These are phyloP conservation scores for Lophium mytilinum DNA, from an alignment of 495 filamentous ascomycete genomes.

Conservation along the genomic window DNA sequence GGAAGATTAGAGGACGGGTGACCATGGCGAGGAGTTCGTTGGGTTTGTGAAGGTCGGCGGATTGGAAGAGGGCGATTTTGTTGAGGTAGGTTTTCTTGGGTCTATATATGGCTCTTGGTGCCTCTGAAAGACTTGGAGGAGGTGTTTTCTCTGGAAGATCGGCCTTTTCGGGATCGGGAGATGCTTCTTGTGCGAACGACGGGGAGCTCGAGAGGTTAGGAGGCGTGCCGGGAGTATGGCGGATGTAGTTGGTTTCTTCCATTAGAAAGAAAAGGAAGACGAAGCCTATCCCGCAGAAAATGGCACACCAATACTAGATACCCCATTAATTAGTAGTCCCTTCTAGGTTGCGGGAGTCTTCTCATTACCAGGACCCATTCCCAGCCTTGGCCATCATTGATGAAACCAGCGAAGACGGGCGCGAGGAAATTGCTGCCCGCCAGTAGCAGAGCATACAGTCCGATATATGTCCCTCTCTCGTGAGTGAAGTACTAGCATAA, in stretches of 20 bases:
- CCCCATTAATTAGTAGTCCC: constrained; percentile 2
- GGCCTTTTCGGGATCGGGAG: constrained; percentile 32
- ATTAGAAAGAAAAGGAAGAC: constrained; percentile 60
- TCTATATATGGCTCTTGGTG: not conserved
- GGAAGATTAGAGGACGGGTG: constrained; percentile 38
- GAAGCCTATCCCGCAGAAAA: constrained; percentile 48
- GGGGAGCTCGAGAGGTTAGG: constrained; percentile 24
- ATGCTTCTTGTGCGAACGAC: constrained; percentile 26
- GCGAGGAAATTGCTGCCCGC: constrained; percentile 59
- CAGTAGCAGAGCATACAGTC: constrained; percentile 54
- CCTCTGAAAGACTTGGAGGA: constrained; percentile 1
- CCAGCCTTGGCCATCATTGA: constrained; percentile 55
- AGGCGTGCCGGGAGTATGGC: constrained; percentile 25
- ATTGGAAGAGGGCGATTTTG: constrained; percentile 42
- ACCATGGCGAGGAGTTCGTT: constrained; percentile 48
- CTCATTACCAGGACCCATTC: constrained; percentile 45
- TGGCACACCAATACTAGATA: constrained; percentile 49
- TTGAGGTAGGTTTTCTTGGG: constrained; percentile 41
- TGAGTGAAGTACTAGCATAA: constrained; percentile 51
- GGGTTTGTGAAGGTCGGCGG: constrained; percentile 20
- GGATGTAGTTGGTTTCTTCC: constrained; percentile 60
- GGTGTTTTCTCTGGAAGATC: not conserved
- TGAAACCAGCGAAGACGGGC: constrained; percentile 59
- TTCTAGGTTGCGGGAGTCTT: not conserved
- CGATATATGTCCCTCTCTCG: constrained; percentile 57